Base-by-base conservation (phyloP, 1,139 yeast genomes). In the Saccharomyces hybrid region DNA sequence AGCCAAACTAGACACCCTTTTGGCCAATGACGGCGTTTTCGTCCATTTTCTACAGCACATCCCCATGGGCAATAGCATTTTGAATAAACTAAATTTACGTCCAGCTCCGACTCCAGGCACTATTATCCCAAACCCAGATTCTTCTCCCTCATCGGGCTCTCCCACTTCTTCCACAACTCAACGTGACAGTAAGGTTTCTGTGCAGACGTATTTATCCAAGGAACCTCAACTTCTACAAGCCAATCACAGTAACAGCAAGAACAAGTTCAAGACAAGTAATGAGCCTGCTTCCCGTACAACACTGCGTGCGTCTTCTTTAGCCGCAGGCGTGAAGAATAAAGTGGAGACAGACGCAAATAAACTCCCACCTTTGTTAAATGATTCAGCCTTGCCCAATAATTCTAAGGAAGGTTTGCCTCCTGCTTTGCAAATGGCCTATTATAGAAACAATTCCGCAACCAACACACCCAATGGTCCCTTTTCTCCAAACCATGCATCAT, bases 1-100 rank as follows among this genome's bases (percentile, higher is more conserved):
- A 60, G 78, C 87, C 34, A 88, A 88, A 71, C 85, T 89, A 55
- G 93, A 87, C 64, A 78, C 82, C 72, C 71, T 88, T 32, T 84
- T 88, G 42, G 78, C 84, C 61, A 86, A 85, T 71, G 95, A 82
- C 71, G 78, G 81, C 27, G 69, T 86, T 8, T 77, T 85, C 49
- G 82, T 89, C 0, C 84, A 82, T 59, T 34, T 53, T 3, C 48
- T 59, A 11, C 47, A 52, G 27, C 51, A 57, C 21, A 49, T 31
- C 47, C 49, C 48, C 3, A 31, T 47, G 16, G 59, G 57, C 5
- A 44, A 31, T 19, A 53, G 50, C 8, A 50, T 57, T 9, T 46
- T 58, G 21, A 16, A 48, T 3, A 51, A 51, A n/a, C 47, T 55
- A 4, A 26, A 38, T 38, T 11, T 38, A 11, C 44, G 19, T 38